phyloP scores from a whole-genome alignment of 2,329 filamentous ascomycete species.

The Trichoderma citrinoviride region DNA sequence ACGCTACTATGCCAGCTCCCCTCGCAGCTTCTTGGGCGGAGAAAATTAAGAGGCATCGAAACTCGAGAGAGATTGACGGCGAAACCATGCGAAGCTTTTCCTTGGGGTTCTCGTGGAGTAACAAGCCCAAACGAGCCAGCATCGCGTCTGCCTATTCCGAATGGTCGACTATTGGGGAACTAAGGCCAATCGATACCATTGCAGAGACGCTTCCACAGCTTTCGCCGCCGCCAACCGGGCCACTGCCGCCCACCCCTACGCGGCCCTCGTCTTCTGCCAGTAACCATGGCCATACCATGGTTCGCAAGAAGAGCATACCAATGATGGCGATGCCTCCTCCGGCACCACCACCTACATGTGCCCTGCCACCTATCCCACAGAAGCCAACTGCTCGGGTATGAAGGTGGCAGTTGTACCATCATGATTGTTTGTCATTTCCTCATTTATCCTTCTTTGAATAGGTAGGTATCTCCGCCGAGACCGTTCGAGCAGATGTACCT shows the following conservation, averaged over 20 bases:
- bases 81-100: slow-evolving; percentile 14
- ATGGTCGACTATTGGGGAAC: slow-evolving; percentile 27
- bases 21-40: neutral
- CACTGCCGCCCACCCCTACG: slow-evolving; percentile 35
- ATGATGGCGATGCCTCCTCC: slow-evolving; percentile 47
- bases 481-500: neutral
- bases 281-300: slow-evolving; percentile 25
- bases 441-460: too few relatives aligned
- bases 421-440: neutral
- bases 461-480: neutral
- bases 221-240: slow-evolving; percentile 33
- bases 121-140: slow-evolving; percentile 32
- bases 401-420: neutral
- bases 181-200: slow-evolving; percentile 7
- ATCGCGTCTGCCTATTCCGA: slow-evolving; percentile 32
- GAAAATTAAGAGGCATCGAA: neutral
- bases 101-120: slow-evolving; percentile 24
- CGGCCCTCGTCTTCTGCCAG: slow-evolving; percentile 24
- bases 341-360: slow-evolving; percentile 53
- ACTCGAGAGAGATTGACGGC: neutral
- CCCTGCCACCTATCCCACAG: slow-evolving; percentile 45
- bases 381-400: slow-evolving; percentile 27
- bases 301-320: slow-evolving; percentile 50
- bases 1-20: neutral
- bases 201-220: slow-evolving; percentile 27